Conservation (phyloP, 257 asterid genomes). For the Scutellaria barbata region DNA sequence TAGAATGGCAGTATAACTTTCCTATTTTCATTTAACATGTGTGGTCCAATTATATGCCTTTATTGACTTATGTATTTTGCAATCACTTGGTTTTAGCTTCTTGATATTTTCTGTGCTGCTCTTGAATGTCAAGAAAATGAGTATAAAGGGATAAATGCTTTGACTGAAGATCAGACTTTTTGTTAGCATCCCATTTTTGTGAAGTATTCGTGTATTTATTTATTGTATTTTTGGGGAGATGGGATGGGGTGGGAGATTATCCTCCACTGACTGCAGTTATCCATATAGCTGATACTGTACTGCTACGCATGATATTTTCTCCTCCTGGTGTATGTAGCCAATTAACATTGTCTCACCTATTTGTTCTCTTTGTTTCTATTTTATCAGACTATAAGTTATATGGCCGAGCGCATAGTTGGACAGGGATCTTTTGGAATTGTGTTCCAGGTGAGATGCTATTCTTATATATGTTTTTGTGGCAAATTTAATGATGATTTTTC, state of each 20-base stretch:
- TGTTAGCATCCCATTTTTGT: background rate
- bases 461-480: slow-evolving; percentile 7
- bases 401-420: slow-evolving; percentile 94
- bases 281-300: background rate
- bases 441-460: slow-evolving; percentile 63
- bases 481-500: background rate
- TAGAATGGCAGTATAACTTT: too few species aligned
- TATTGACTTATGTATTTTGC: too few species aligned
- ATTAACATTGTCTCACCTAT: slow-evolving; percentile 5
- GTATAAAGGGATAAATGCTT: too few species aligned
- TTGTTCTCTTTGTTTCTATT: background rate
- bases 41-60: too few species aligned
- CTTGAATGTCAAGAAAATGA: too few species aligned
- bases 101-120: too few species aligned
- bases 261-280: background rate
- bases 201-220: background rate
- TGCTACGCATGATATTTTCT: background rate
- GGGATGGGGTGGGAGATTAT: background rate
- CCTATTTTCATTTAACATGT: too few species aligned
- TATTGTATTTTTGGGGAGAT: too few species aligned
- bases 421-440: slow-evolving; percentile 93
- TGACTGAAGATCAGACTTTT: too few species aligned
- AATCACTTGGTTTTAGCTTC: too few species aligned
- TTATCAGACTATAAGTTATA: slow-evolving; percentile 77
- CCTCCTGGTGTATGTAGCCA: background rate